These are phyloP conservation scores for Schizosaccharomyces cryophilus DNA, from an alignment of 805 yeast species.

Conservation along the genomic window DNA sequence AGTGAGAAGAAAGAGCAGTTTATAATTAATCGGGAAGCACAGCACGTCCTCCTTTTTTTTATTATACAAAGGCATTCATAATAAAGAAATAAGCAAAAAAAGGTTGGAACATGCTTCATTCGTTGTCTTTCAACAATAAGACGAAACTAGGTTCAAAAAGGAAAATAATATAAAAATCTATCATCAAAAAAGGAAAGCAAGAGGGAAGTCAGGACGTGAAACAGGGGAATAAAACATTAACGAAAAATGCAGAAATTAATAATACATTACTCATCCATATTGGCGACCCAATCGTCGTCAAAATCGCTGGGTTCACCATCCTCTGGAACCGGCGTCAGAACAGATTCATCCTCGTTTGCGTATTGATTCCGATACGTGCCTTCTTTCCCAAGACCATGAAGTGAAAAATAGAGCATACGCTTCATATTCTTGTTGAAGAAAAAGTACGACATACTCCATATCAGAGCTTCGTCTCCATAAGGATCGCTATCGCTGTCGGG, in stretches of 20 bases:
- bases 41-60: no score
- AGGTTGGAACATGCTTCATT: no score
- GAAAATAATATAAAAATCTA: no score
- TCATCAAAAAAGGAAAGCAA: background rate
- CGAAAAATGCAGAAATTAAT: background rate
- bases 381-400: slow-evolving; percentile 25
- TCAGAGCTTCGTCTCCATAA: slow-evolving; percentile 9
- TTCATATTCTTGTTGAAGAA: slow-evolving; percentile 75
- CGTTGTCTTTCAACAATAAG: no score
- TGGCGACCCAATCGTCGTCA: background rate
- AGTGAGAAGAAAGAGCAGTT: no score
- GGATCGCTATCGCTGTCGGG: slow-evolving; percentile 4
- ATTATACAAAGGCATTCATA: no score
- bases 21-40: no score
- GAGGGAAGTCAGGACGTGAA: background rate
- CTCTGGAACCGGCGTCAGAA: background rate
- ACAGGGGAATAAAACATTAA: background rate
- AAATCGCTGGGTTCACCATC: background rate
- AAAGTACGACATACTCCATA: slow-evolving; percentile 74
- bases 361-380: background rate
- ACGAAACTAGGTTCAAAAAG: no score
- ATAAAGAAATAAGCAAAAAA: no score
- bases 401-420: slow-evolving; percentile 66
- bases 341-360: background rate
- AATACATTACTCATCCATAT: background rate